Evolutionary conservation across 2,329 filamentous ascomycete species (phyloP).

Genomic region (Tolypocladium tundrense): DNA sequence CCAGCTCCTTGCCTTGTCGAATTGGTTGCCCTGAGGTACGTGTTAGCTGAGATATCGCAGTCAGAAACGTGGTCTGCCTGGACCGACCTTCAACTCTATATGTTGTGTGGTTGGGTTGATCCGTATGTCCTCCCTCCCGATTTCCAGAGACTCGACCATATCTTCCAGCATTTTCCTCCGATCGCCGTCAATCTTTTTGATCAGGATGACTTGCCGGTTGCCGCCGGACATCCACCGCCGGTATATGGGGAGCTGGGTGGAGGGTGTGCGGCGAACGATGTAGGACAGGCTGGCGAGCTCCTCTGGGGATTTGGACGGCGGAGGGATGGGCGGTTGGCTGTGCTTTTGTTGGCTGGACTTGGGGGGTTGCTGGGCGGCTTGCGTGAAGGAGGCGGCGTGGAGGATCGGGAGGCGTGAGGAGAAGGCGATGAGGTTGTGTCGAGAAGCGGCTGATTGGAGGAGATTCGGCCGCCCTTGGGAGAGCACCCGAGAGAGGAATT

Average conservation of each 20-base stretch:
- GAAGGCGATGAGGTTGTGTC: conserved; percentile 4
- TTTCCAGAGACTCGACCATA: conserved; percentile 45
- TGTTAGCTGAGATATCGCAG: conserved; percentile 5
- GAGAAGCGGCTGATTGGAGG: conserved; percentile 2
- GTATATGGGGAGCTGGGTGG: conserved; percentile 69
- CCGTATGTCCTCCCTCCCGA: conserved; percentile 43
- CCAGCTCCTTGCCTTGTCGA: conserved; percentile 19
- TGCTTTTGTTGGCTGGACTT: conserved; percentile 11
- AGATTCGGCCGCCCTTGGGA: conserved; percentile 10
- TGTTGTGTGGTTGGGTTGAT: conserved; percentile 57
- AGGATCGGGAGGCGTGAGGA: conserved; percentile 7
- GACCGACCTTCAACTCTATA: conserved; percentile 60
- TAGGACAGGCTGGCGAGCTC: conserved; percentile 39
- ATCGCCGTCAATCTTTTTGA: conserved; percentile 76
- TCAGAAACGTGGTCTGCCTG: too few relatives aligned
- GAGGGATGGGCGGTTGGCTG: conserved; percentile 17
- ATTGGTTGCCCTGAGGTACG: conserved; percentile 21
- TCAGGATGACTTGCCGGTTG: conserved; percentile 60
- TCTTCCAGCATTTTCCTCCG: conserved; percentile 51
- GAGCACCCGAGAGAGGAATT: conserved; percentile 13
- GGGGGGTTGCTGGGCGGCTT: conserved; percentile 7
- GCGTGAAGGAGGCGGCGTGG: conserved; percentile 10
- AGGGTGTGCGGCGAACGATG: conserved; percentile 60
- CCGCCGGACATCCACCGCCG: conserved; percentile 62
- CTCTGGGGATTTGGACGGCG: conserved; percentile 18